Base-by-base conservation (phyloP, 371 early-diverging fungal genomes). In the Funneliformis caledonium region DNA sequence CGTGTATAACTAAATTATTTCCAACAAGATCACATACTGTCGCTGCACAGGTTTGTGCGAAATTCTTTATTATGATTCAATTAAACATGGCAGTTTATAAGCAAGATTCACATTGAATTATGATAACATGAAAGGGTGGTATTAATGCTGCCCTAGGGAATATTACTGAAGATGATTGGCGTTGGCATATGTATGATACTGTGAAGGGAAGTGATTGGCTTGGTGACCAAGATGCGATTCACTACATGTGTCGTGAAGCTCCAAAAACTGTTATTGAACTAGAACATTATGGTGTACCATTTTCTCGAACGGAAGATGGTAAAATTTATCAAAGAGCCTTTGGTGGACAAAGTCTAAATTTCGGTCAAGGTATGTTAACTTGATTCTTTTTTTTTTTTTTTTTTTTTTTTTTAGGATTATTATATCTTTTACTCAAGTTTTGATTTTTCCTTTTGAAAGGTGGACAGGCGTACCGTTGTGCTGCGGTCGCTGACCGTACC, bases 151-250 rank as follows among this genome's bases (percentile, higher is more conserved):
- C 98, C 72, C 93, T 99, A 56, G 98, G 98, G 68, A 99, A 99
- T 89, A 98, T 99, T 98, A 92, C 95, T 80, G 96, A 97, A 88
- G 98, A 99, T 86, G 99, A 99, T 89, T 98, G 99, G 99, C 92
- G 98, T 87, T 99, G 99, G 99, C 99, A 98, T 86, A 97, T 97
- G 98, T 98, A 98, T 86, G 99, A 98, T 84, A 98, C 99, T 33
- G 98, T 98, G 81, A 98, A 98, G 90, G 99, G 99, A 70, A 93
- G 94, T 79, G 99, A 98, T 87, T 98, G 99, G 99, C 93, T 98
- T 70, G 92, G 95, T 86, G 98, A 99, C 88, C 98, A 99, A 88
- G 98, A 99, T 83, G 99, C 99, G 72, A 98, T 98, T 83, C 99
- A 98, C 85, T 98, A 98, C 89, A 96, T 96, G 96, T 97, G 97